Percentiles rank a stretch among this genome's conserved stretches.
These are phyloP conservation scores for Podospora tetraspora DNA, from an alignment of 495 filamentous ascomycete genomes.

Conservation along the genomic window DNA sequence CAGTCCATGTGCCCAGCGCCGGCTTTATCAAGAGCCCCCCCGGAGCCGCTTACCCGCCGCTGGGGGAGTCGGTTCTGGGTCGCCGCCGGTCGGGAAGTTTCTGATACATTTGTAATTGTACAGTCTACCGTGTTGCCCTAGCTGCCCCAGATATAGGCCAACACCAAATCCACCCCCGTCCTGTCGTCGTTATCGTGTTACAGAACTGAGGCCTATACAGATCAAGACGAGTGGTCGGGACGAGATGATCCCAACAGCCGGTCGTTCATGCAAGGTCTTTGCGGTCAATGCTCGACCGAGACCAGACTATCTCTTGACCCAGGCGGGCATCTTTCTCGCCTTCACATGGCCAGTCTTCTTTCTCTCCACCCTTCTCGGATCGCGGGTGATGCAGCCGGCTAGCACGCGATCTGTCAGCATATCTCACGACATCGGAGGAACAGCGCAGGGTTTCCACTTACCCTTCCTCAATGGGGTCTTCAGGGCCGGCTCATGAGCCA, in stretches of 20 bases:
- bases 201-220: conserved; percentile 20
- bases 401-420: conserved; percentile 24
- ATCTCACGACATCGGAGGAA: conserved; percentile 6
- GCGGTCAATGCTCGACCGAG: conserved; percentile 11
- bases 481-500: conserved; percentile 84
- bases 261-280: conserved; percentile 20
- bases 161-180: background rate
- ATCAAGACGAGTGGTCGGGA: conserved; percentile 7
- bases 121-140: background rate
- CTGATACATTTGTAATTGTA: conserved; percentile 9
- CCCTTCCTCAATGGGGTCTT: conserved; percentile 84
- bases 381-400: conserved; percentile 91
- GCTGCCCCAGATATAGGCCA: background rate
- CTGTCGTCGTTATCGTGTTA: conserved; percentile 9
- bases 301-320: conserved; percentile 76
- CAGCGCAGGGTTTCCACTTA: conserved; percentile 44
- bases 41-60: background rate
- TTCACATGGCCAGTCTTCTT: conserved; percentile 97
- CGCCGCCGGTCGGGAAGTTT: conserved; percentile 1
- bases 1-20: conserved; percentile 1
- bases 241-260: conserved; percentile 6
- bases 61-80: background rate
- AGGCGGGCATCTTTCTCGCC: conserved; percentile 95
- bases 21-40: background rate
- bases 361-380: conserved; percentile 87